Evolutionary conservation across 2,329 filamentous ascomycete species (phyloP).

Genomic region (Mollisia scopiformis): DNA sequence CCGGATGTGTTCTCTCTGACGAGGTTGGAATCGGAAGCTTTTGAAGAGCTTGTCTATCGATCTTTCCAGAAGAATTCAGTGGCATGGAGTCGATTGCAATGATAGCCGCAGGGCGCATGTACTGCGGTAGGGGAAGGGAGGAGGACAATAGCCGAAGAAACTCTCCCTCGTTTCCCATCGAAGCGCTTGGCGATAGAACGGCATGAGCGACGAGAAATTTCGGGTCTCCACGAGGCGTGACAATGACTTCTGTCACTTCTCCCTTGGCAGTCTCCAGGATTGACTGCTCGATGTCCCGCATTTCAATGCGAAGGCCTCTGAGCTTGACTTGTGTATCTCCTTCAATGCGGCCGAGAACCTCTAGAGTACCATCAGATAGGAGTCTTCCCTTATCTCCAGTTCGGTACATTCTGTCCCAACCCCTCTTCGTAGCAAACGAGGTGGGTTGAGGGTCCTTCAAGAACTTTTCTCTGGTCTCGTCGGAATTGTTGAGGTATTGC

Average conservation of each 20-base stretch:
- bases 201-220: slow-evolving; percentile 41
- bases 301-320: slow-evolving; percentile 43
- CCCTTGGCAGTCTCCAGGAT: slow-evolving; percentile 3
- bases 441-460: slow-evolving; percentile 9
- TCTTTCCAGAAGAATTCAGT: slow-evolving; percentile 36
- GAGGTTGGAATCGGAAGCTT: background rate
- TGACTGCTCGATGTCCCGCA: slow-evolving; percentile 41
- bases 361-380: slow-evolving; percentile 32
- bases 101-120: slow-evolving; percentile 39
- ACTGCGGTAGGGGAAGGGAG: slow-evolving; percentile 34
- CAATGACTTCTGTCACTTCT: slow-evolving; percentile 25
- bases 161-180: background rate
- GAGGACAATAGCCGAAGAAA: background rate
- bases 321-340: slow-evolving; percentile 42
- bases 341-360: slow-evolving; percentile 36
- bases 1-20: background rate
- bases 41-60: slow-evolving; percentile 35
- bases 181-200: slow-evolving; percentile 27
- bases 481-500: slow-evolving; percentile 40
- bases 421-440: slow-evolving; percentile 1
- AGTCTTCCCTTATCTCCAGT: slow-evolving; percentile 45
- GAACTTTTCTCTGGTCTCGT: slow-evolving; percentile 11
- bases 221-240: slow-evolving; percentile 27
- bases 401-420: slow-evolving; percentile 12
- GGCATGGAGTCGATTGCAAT: slow-evolving; percentile 37